Evolutionary conservation across 441 rosid genomes (phyloP).

Genomic region (Pelargonium citronellum): DNA sequence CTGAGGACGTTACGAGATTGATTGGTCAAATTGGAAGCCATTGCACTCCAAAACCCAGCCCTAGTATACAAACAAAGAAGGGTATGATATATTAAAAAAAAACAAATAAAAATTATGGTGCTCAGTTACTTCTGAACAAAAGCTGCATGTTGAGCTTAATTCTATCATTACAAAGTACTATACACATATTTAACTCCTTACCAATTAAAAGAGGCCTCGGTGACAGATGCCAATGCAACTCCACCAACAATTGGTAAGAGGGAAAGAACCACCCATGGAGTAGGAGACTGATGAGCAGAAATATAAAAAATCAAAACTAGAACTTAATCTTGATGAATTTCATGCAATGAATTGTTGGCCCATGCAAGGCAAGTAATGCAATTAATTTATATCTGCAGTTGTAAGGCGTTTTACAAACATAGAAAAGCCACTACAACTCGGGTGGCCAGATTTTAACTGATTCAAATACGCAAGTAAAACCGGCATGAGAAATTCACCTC

Average conservation of each 20-base stretch:
- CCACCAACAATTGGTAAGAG: constrained; percentile 93
- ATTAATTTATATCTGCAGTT: not conserved
- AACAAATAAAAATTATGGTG: too few relatives aligned
- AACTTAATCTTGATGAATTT: not conserved
- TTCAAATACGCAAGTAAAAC: too few relatives aligned
- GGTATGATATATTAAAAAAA: too few relatives aligned
- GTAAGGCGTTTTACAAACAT: not conserved
- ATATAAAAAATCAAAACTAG: constrained; percentile 7
- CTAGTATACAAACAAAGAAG: too few relatives aligned
- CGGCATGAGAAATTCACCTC: constrained; percentile 40
- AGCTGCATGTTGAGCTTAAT: not conserved
- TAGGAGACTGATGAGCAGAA: constrained; percentile 54
- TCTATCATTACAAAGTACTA: not conserved
- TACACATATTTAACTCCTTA: constrained; percentile 15
- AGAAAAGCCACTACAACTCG: too few relatives aligned
- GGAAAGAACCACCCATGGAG: constrained; percentile 78
- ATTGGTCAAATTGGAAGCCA: constrained; percentile 97
- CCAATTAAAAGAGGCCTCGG: constrained; percentile 96
- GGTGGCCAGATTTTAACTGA: too few relatives aligned
- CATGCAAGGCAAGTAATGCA: not conserved
- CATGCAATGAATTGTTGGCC: not conserved
- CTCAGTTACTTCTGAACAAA: too few relatives aligned
- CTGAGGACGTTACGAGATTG: constrained; percentile 98
- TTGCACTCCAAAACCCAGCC: constrained; percentile 97
- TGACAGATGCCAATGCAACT: constrained; percentile 86